Base-by-base conservation (phyloP, 2,329 filamentous ascomycete species). In the Pyrenophora seminiperda region DNA sequence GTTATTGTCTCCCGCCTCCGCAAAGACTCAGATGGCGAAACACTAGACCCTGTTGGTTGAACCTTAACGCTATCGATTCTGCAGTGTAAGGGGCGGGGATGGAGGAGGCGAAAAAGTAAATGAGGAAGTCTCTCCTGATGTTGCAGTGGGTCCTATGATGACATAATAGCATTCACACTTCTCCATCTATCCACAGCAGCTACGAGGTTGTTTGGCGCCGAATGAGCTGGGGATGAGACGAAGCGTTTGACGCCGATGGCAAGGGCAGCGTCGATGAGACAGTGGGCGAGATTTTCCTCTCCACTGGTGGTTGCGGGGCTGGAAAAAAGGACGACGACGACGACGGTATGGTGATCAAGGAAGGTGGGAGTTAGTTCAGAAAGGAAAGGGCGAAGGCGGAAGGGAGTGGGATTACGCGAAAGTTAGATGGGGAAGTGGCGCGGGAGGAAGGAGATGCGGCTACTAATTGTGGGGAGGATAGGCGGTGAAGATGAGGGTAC, bases 181-280 rank as follows among this genome's bases (percentile, higher is more conserved):
- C 22, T 24, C 6, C 3, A n/a, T n/a, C n/a, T n/a, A n/a, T n/a
- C n/a, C n/a, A n/a, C n/a, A n/a, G n/a, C n/a, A n/a, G n/a, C n/a
- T n/a, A n/a, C 72, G 5, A 60, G 53, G n/a, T 71, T 67, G 45
- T 77, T 68, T 68, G 27, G 65, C 58, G 42, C 73, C 74, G 50
- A 70, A 77, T 48, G 76, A 75, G 5, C 63, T 65, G 1, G 75
- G 75, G 29, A 77, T 67, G 53, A 76, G 29, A 77, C 66, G 53
- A 76, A 69, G 18, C 73, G 67, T 36, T 67, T 63, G 1, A 76
- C 73, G 10, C 73, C 72, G 1, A 73, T 72, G 1, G 70, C 65
- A 30, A 75, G 57, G 13, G 74, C 66, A 3, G 74, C 75, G 41
- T 76, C 73, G 38, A 77, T 67, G 15, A 77, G 57, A 11, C 60